These are phyloP conservation scores for Corynespora cassiicola DNA, from an alignment of 2,329 filamentous ascomycete genomes.

Conservation along the genomic window DNA sequence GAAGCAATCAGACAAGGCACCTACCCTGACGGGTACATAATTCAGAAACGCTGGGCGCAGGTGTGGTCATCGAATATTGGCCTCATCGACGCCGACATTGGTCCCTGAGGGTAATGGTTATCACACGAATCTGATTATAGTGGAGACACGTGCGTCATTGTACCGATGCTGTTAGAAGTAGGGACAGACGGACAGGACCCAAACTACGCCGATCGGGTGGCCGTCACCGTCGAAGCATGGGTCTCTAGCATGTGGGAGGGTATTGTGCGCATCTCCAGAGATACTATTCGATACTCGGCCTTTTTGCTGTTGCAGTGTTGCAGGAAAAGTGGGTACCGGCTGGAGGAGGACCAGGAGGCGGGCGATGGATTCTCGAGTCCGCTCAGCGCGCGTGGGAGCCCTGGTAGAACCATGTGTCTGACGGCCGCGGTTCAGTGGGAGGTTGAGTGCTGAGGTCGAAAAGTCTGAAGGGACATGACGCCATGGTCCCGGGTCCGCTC, in stretches of 20 bases:
- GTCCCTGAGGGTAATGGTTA: conserved; percentile 26
- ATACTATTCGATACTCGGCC: conserved; percentile 14
- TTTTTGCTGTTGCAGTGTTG: conserved; percentile 15
- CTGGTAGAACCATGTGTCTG: conserved; percentile 24
- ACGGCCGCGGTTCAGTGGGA: conserved; percentile 35
- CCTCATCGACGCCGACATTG: conserved; percentile 16
- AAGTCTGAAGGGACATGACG: conserved; percentile 31
- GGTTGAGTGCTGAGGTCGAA: conserved; percentile 26
- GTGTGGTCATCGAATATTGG: conserved; percentile 13
- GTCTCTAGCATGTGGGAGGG: conserved; percentile 10
- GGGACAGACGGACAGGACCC: conserved; percentile 1
- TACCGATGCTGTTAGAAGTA: conserved; percentile 1
- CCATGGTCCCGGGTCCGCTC: conserved; percentile 23
- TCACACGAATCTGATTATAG: conserved; percentile 14
- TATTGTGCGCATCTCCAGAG: conserved; percentile 7
- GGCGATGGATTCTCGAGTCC: conserved; percentile 7
- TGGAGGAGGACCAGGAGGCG: conserved; percentile 11
- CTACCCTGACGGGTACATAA: conserved; percentile 9
- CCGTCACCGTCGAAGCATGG: too few relatives aligned
- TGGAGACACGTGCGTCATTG: conserved; percentile 20
- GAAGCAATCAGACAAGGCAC: conserved; percentile 7
- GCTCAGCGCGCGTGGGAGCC: conserved; percentile 18
- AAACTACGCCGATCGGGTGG: background rate
- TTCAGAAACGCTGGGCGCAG: conserved; percentile 15
- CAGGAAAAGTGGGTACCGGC: conserved; percentile 28